Base-by-base conservation (phyloP, 805 yeast genomes). In the Ogataea henricii region DNA sequence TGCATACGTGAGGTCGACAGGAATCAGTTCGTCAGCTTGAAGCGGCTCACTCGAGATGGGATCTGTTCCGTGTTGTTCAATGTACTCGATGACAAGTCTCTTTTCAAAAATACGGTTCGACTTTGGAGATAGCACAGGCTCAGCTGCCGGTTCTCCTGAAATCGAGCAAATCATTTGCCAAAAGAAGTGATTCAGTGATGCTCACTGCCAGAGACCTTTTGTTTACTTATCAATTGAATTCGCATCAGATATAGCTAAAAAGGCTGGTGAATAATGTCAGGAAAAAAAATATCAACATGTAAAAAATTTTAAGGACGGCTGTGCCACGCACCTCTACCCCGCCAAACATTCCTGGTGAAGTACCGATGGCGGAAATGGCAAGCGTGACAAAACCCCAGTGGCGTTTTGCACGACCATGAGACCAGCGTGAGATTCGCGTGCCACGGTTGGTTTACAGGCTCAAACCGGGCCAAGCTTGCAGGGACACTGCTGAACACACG, bases 81-180 rank as follows among this genome's bases (percentile, higher is more conserved):
- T 71, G 59, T 87, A 89, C 20, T 79, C 74, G 45, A 72, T 79
- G 10, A 90, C 69, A 40, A 87, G 70, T 12, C 71, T 59, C 53
- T 71, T 73, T 54, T 91, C 97, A 62, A 86, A 91, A 2, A 92
- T 67, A 39, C 79, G 70, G 8, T 87, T 86, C 46, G 90, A 83
- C 51, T 70, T 79, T 3, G 84, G 82, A 0, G 96, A 89, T 1
- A 91, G 69, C 7, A 88, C 97, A 0, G 97, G 92, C 30, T 72
- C 72, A n/a, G 60, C 64, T 5, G 90, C 79, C 0, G 77, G 79
- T 51, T 82, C 80, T 9, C 96, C 96, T 10, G 96, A 85, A n/a
- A 68, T 54, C 1, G 68, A 53, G 45, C 71, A 67, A 34, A 66
- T 53, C 64, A 59, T 59, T 22, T 34, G 22, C 3, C n/a, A 6